Conservation (phyloP, 2,329 filamentous ascomycete genomes). For the Alternaria triticimaculans region DNA sequence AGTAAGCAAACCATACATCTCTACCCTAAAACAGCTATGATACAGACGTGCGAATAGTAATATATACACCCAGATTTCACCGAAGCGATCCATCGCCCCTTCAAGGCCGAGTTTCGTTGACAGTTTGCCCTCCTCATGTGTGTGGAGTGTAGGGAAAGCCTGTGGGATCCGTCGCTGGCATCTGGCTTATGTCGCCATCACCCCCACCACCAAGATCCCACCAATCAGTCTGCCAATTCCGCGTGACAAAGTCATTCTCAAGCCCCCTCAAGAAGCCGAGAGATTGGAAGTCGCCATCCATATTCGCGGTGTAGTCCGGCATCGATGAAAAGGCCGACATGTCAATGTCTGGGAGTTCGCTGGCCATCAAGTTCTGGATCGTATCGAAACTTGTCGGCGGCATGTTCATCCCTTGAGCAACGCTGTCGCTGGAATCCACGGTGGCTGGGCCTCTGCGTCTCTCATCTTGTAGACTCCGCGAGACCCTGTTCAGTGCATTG, state of each 20-base stretch:
- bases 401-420: not conserved
- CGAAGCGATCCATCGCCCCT: not conserved
- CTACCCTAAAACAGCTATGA: not conserved
- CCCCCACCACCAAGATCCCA: slow-evolving; percentile 32
- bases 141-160: not conserved
- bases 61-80: not conserved
- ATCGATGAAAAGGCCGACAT: slow-evolving; percentile 22
- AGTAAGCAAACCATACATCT: not conserved
- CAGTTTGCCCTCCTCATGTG: not conserved
- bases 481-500: slow-evolving; percentile 38
- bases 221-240: slow-evolving; percentile 39
- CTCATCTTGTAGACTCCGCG: slow-evolving; percentile 32
- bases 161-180: not conserved
- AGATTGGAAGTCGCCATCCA: slow-evolving; percentile 31
- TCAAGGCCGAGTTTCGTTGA: not conserved
- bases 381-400: slow-evolving; percentile 11
- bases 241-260: slow-evolving; percentile 38
- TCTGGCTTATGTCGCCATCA: slow-evolving; percentile 1
- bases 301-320: slow-evolving; percentile 23
- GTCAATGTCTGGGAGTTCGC: slow-evolving; percentile 23
- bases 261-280: slow-evolving; percentile 35
- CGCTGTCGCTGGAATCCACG: not conserved
- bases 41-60: not conserved
- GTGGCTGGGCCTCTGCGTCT: slow-evolving; percentile 7
- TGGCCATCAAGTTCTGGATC: slow-evolving; percentile 17